A percentile compares a stretch with the other conserved stretches of the same genome.
Evolutionary conservation across 2,329 filamentous ascomycete genomes (phyloP).

Genomic region (Colletotrichum tropicicola): DNA sequence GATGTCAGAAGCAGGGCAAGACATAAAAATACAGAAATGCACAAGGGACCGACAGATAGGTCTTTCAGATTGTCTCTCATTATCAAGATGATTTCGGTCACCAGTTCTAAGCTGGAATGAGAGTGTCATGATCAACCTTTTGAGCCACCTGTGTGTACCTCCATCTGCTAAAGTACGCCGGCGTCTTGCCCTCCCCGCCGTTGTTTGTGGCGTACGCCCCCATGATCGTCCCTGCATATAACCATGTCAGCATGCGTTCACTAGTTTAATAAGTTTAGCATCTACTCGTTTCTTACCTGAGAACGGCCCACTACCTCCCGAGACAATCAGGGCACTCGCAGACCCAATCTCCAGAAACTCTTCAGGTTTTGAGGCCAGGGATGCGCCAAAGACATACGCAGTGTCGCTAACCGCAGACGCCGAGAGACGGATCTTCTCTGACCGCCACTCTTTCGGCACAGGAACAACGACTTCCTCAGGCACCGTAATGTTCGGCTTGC

Average conservation of each 20-base stretch:
- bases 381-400: conserved; percentile 51
- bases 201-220: conserved; percentile 64
- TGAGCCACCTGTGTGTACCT: conserved; percentile 45
- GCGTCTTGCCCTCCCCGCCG: conserved; percentile 50
- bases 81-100: no score
- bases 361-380: conserved; percentile 36
- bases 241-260: neutral
- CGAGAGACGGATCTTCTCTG: conserved; percentile 45
- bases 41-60: no score
- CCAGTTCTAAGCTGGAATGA: neutral
- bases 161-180: conserved; percentile 59
- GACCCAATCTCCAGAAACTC: conserved; percentile 42
- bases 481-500: conserved; percentile 40
- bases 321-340: conserved; percentile 30
- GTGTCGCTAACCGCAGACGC: conserved; percentile 54
- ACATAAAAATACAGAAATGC: no score
- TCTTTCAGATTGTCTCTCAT: no score
- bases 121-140: neutral
- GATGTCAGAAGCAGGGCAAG: no score
- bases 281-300: conserved; percentile 37
- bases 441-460: conserved; percentile 48
- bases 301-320: conserved; percentile 29
- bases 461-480: conserved; percentile 45
- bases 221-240: conserved; percentile 52
- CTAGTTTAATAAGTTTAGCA: fast-evolving